phyloP scores from a whole-genome alignment of 768 basidiomycete species.

The Termitomyces sp. region DNA sequence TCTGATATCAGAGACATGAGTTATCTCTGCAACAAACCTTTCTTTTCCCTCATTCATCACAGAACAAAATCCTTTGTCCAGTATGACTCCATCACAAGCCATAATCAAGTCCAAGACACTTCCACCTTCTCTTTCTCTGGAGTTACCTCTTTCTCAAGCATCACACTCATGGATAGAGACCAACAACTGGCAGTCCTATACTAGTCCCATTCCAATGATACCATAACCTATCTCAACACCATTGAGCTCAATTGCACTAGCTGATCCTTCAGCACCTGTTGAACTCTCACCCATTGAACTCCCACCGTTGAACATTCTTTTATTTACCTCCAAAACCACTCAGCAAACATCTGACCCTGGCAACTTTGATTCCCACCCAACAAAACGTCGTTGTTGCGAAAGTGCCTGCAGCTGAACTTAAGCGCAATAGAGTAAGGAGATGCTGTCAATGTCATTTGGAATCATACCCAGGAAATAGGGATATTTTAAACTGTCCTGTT shows the following conservation, averaged over 20 bases:
- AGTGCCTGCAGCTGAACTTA: not conserved
- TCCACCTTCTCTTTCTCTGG: not conserved
- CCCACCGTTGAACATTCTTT: not conserved
- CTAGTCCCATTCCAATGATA: not conserved
- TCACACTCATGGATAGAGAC: not conserved
- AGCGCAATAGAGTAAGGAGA: not conserved
- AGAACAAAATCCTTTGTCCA: not conserved
- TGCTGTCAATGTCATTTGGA: not conserved
- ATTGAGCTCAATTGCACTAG: not conserved
- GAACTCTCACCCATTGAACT: too few species aligned
- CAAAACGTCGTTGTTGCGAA: not conserved
- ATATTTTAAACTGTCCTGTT: not conserved
- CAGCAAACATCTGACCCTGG: not conserved
- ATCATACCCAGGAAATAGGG: not conserved
- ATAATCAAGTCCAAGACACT: not conserved
- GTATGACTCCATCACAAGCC: not conserved
- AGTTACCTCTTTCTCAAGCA: not conserved
- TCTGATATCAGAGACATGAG: not conserved
- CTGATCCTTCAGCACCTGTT: not conserved
- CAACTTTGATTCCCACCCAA: not conserved
- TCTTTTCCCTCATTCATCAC: not conserved
- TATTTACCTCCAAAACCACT: not conserved
- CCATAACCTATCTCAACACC: not conserved
- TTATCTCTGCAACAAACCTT: not conserved
- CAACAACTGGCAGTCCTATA: not conserved